phyloP scores from a whole-genome alignment of 345 rosid species.

The Lumnitzera littorea region DNA sequence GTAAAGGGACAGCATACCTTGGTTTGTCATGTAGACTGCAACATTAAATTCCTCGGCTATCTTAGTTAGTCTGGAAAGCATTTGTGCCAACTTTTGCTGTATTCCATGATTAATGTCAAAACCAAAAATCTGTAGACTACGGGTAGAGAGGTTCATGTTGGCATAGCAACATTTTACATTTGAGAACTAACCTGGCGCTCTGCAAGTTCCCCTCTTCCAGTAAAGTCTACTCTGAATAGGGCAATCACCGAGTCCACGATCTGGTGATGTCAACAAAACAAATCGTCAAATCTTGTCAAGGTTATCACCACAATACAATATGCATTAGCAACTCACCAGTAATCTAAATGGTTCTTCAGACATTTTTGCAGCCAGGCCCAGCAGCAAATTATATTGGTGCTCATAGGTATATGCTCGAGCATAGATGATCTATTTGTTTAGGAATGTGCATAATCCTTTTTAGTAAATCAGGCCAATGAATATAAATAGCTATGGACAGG shows the following conservation, averaged over 20 bases:
- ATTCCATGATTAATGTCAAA: not conserved
- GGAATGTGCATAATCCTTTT: not conserved
- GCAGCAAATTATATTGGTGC: slow-evolving; percentile 83
- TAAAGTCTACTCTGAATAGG: slow-evolving; percentile 78
- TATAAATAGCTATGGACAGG: not conserved
- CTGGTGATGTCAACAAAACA: slow-evolving; percentile 25
- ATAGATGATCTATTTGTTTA: slow-evolving; percentile 58
- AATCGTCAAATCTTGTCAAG: slow-evolving; percentile 3
- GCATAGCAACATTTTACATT: not conserved
- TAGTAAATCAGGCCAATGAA: not conserved
- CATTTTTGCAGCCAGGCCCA: slow-evolving; percentile 94
- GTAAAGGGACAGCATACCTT: slow-evolving; percentile 31
- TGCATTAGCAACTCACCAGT: slow-evolving; percentile 35
- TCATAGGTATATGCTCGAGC: slow-evolving; percentile 90
- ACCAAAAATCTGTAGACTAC: not conserved
- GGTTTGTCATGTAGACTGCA: slow-evolving; percentile 91
- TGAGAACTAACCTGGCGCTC: slow-evolving; percentile 55
- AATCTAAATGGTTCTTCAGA: slow-evolving; percentile 82
- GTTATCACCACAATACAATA: not conserved
- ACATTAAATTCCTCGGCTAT: slow-evolving; percentile 91
- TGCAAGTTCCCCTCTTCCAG: slow-evolving; percentile 92
- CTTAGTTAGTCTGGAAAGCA: slow-evolving; percentile 76
- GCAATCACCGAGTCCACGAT: slow-evolving; percentile 83
- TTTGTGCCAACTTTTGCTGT: slow-evolving; percentile 95
- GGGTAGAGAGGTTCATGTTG: not conserved